Percentiles rank a stretch among this genome's conserved stretches.
phyloP scores from a whole-genome alignment of 1,284 basidiomycete species.

The Microbotryum silenes-acaulis region DNA sequence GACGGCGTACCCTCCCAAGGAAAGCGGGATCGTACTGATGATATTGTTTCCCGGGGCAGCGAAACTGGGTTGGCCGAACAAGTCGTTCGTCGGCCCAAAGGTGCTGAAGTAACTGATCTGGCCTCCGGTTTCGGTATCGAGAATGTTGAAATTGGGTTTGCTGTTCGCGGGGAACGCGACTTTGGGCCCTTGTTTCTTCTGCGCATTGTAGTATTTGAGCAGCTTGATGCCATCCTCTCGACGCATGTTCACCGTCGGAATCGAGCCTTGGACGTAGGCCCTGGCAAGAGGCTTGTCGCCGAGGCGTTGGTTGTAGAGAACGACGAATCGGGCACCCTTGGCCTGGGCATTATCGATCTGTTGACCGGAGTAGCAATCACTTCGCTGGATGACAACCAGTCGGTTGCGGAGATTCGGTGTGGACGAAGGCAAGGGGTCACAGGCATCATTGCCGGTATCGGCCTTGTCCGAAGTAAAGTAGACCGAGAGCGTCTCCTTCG shows the following conservation, averaged over 20 bases:
- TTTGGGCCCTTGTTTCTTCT: too few relatives aligned
- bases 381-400: conserved; percentile 50
- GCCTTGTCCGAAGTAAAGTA: conserved; percentile 39
- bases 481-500: conserved; percentile 32
- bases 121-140: too few relatives aligned
- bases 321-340: too few relatives aligned
- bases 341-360: too few relatives aligned
- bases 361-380: conserved; percentile 39
- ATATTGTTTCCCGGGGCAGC: conserved; percentile 55
- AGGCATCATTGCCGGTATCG: conserved; percentile 48
- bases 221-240: too few relatives aligned
- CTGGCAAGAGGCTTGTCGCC: too few relatives aligned
- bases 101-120: conserved; percentile 3
- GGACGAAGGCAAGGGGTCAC: conserved; percentile 48
- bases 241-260: too few relatives aligned
- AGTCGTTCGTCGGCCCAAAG: conserved; percentile 56
- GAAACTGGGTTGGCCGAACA: conserved; percentile 53
- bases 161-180: too few relatives aligned
- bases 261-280: too few relatives aligned
- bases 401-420: conserved; percentile 51
- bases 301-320: too few relatives aligned
- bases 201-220: too few relatives aligned
- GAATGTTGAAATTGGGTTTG: too few relatives aligned
- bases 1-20: conserved; percentile 46
- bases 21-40: conserved; percentile 52